These are phyloP conservation scores for Symbiodinium pilosum DNA, from an alignment of 73 alveolate species.

Conservation along the genomic window DNA sequence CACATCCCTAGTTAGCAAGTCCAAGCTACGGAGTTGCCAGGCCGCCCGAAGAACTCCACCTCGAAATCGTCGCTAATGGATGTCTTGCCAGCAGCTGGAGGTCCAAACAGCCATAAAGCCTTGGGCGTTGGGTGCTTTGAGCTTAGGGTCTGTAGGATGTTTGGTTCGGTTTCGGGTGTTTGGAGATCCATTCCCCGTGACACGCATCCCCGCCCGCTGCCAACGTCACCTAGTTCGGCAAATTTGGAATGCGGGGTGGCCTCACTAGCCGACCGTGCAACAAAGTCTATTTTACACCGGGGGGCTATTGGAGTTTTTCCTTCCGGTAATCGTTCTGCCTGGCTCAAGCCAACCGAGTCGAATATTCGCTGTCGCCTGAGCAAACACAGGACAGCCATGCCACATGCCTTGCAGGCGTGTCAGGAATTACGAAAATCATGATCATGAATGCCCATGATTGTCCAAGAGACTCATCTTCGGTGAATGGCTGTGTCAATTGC, in stretches of 20 bases:
- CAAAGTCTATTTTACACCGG: too few relatives aligned
- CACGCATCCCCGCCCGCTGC: too few relatives aligned
- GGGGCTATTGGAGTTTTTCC: conserved; percentile 1
- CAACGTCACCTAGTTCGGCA: background rate
- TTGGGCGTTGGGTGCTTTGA: too few relatives aligned
- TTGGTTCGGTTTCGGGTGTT: too few relatives aligned
- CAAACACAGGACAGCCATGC: too few relatives aligned
- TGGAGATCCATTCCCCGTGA: too few relatives aligned
- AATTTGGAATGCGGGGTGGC: background rate
- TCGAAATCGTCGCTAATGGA: conserved; percentile 63
- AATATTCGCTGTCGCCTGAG: conserved; percentile 63
- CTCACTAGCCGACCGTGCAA: too few relatives aligned
- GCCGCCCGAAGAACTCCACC: conserved; percentile 39
- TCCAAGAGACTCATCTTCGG: conserved; percentile 47
- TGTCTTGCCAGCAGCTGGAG: conserved; percentile 82
- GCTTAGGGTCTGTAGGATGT: too few relatives aligned
- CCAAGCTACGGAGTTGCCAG: conserved; percentile 24
- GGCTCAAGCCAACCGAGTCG: conserved; percentile 58
- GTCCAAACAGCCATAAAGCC: conserved; percentile 85
- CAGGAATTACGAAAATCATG: too few relatives aligned
- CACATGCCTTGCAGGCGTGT: too few relatives aligned
- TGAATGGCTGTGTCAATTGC: conserved; percentile 37
- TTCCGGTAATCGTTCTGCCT: background rate
- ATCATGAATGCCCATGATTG: too few relatives aligned
- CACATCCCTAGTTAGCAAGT: too few relatives aligned